Conservation (phyloP, 306 rosid genomes). For the Rosa lucieae region DNA sequence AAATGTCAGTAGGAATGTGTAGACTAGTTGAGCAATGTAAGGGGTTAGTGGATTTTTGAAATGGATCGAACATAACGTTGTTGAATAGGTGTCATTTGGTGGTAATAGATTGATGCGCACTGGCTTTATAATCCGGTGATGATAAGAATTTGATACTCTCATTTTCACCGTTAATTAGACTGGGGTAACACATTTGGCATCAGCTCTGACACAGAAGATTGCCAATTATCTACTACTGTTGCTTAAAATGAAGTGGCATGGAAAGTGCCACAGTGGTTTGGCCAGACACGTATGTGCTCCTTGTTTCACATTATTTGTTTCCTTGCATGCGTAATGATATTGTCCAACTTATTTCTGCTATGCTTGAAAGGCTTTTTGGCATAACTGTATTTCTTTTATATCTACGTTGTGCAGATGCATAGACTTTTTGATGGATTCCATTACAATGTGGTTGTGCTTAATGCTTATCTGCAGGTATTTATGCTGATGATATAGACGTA, state of each 20-base stretch:
- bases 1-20: neutral
- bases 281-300: neutral
- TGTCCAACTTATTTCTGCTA: neutral
- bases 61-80: neutral
- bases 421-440: neutral
- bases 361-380: neutral
- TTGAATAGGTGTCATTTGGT: neutral
- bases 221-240: neutral
- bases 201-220: neutral
- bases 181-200: neutral
- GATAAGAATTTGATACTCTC: neutral
- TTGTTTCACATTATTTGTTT: neutral
- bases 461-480: slow-evolving; percentile 59
- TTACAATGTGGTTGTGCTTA: slow-evolving; percentile 7
- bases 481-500: slow-evolving; percentile 61
- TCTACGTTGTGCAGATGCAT: neutral
- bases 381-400: no score
- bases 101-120: neutral
- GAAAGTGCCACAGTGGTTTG: neutral
- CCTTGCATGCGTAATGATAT: neutral
- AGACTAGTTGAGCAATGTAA: neutral
- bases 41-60: neutral
- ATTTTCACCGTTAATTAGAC: neutral
- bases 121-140: neutral
- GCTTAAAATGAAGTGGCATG: neutral